Percentiles rank a stretch among this genome's conserved stretches.
These are phyloP conservation scores for Boletus pseudo-olivaceus DNA, from an alignment of 768 basidiomycete species.

Conservation along the genomic window DNA sequence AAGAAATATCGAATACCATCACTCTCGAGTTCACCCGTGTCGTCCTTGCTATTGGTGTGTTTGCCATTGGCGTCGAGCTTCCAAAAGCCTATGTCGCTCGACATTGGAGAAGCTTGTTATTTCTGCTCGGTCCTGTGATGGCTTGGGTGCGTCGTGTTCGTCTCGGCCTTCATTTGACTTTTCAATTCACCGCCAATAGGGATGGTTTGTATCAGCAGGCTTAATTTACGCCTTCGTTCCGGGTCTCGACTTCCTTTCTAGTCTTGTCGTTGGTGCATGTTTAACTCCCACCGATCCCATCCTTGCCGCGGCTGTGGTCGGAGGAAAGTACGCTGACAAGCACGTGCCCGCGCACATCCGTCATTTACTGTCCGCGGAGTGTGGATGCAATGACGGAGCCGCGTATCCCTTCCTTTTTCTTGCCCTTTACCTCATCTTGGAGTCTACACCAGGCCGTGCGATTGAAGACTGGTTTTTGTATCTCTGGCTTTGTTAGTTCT, in stretches of 20 bases:
- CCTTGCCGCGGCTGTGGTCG: constrained; percentile 55
- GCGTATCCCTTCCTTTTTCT: constrained; percentile 94
- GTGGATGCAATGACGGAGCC: constrained; percentile 95
- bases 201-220: constrained; percentile 91
- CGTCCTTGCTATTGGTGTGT: constrained; percentile 93
- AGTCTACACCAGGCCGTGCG: constrained; percentile 56
- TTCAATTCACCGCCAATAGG: constrained; percentile 40
- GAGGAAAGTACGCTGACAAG: constrained; percentile 97
- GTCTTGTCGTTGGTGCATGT: constrained; percentile 87
- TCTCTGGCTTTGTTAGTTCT: constrained; percentile 76
- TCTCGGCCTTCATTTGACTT: background rate
- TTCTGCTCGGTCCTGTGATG: constrained; percentile 81
- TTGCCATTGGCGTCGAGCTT: constrained; percentile 96
- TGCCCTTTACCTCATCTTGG: constrained; percentile 81
- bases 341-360: constrained; percentile 87
- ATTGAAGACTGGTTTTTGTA: constrained; percentile 84
- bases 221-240: constrained; percentile 93
- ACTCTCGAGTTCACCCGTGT: constrained; percentile 89
- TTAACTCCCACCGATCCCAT: constrained; percentile 75
- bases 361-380: constrained; percentile 66
- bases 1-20: constrained; percentile 60
- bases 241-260: constrained; percentile 81
- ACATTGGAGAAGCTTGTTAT: constrained; percentile 90
- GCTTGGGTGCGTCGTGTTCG: constrained; percentile 59
- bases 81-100: constrained; percentile 91